Conservation (phyloP, 169 alveolate genomes). For the Eimeria tenella region DNA sequence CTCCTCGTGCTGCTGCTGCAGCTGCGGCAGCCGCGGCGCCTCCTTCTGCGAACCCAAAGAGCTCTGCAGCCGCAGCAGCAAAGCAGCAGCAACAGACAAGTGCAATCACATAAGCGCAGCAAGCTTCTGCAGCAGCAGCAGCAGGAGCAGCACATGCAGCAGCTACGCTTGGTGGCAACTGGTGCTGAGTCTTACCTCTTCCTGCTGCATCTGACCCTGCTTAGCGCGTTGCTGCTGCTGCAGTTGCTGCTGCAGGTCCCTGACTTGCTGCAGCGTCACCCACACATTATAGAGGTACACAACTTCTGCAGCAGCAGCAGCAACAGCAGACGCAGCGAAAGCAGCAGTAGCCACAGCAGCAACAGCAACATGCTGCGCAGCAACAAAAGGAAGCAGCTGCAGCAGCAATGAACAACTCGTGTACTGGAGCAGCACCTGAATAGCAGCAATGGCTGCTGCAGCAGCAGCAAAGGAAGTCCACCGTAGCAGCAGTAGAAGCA, state of each 20-base stretch:
- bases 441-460: neutral
- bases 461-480: neutral
- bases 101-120: neutral
- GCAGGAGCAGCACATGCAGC: neutral
- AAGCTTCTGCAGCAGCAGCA: neutral
- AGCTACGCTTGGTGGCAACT: neutral
- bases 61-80: conserved; percentile 59
- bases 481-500: conserved; percentile 7
- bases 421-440: neutral
- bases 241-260: conserved; percentile 61
- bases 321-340: neutral
- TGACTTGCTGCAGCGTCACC: neutral
- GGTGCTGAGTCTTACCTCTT: conserved; percentile 17
- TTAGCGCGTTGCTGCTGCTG: conserved; percentile 45
- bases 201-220: conserved; percentile 8
- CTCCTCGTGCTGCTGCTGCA: neutral
- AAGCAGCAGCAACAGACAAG: neutral
- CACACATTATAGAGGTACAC: neutral
- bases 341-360: neutral
- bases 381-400: neutral
- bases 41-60: neutral
- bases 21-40: neutral
- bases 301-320: neutral
- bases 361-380: neutral
- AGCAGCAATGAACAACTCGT: neutral